A percentile compares a stretch with the other conserved stretches of the same genome.
phyloP scores from a whole-genome alignment of 2,329 filamentous ascomycete genomes.

The Alternaria gaisen region DNA sequence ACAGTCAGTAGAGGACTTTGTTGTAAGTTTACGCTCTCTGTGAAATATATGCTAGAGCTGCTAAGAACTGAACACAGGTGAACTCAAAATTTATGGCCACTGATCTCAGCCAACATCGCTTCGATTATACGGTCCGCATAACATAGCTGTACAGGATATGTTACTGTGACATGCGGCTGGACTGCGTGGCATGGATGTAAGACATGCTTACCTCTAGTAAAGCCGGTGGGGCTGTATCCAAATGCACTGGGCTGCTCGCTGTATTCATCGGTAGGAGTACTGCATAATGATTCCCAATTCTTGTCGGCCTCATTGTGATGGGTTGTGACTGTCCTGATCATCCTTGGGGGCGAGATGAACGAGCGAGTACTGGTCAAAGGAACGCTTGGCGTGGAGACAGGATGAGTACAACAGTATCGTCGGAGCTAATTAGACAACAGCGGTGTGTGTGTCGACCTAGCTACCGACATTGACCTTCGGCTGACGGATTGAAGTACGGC shows the following conservation, averaged over 20 bases:
- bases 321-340: not conserved
- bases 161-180: not conserved
- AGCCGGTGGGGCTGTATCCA: not conserved
- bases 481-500: not conserved
- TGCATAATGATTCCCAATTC: not conserved
- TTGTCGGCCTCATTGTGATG: not conserved
- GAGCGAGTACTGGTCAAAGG: not conserved
- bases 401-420: not conserved
- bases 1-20: not conserved
- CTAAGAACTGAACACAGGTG: not conserved
- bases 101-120: not conserved
- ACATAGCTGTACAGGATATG: not conserved
- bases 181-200: not conserved
- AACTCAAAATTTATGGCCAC: not conserved
- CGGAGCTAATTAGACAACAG: not conserved
- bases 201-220: conserved; percentile 1
- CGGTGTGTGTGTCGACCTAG: not conserved
- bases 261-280: conserved; percentile 2
- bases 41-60: not conserved
- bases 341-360: not conserved
- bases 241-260: not conserved
- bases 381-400: not conserved
- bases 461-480: not conserved
- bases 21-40: not conserved
- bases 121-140: not conserved